Conservation (phyloP, 2,329 filamentous ascomycete genomes). For the Myriosclerotinia duriaeana region DNA sequence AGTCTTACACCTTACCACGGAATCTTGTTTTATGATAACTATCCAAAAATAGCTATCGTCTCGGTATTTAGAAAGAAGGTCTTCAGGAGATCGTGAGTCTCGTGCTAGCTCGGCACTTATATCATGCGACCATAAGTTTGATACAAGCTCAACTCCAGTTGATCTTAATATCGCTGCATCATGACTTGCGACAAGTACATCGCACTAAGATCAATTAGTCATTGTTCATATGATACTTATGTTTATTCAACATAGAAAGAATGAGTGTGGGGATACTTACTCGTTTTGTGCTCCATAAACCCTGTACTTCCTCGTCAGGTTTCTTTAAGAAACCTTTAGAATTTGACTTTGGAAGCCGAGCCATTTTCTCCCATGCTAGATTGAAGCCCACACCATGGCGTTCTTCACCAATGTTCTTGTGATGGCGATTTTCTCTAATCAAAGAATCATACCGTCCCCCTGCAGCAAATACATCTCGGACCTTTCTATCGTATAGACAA, state of each 20-base stretch:
- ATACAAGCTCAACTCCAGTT: slow-evolving; percentile 72
- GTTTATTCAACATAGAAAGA: not conserved
- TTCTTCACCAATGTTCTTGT: slow-evolving; percentile 60
- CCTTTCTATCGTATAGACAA: slow-evolving; percentile 82
- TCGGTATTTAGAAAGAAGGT: slow-evolving; percentile 72
- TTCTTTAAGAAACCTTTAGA: slow-evolving; percentile 68
- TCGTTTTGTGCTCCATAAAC: slow-evolving; percentile 61
- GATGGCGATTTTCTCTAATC: slow-evolving; percentile 78
- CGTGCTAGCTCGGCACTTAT: slow-evolving; percentile 86
- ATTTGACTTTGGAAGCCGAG: slow-evolving; percentile 48
- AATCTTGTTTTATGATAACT: slow-evolving; percentile 79
- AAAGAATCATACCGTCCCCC: slow-evolving; percentile 91
- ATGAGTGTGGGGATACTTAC: slow-evolving; percentile 51
- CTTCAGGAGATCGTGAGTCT: slow-evolving; percentile 76
- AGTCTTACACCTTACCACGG: slow-evolving; percentile 74
- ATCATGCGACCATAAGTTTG: slow-evolving; percentile 76
- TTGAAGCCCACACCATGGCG: slow-evolving; percentile 90
- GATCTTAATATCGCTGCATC: slow-evolving; percentile 74
- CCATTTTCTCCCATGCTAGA: slow-evolving; percentile 79
- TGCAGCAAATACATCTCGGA: slow-evolving; percentile 83
- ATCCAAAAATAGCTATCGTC: slow-evolving; percentile 83
- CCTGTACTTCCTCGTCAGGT: slow-evolving; percentile 59
- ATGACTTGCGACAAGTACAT: slow-evolving; percentile 87
- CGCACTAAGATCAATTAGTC: slow-evolving; percentile 57
- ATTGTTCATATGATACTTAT: not conserved